Conservation (phyloP, 768 basidiomycete genomes). For the Mycena chlorophos region DNA sequence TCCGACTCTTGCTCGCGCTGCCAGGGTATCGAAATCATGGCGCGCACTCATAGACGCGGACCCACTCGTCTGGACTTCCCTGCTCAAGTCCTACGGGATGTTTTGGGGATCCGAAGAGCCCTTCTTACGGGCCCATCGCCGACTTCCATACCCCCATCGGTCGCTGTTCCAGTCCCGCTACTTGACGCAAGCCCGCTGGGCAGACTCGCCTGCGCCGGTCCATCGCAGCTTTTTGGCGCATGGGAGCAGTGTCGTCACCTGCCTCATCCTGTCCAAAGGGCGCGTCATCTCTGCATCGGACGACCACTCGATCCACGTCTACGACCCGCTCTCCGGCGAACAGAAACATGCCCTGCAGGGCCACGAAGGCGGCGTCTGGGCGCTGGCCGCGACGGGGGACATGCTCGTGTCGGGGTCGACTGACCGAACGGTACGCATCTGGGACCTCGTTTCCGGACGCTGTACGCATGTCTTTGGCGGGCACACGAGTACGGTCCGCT, state of each 20-base stretch:
- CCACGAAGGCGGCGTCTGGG: constrained; percentile 97
- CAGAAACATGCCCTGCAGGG: constrained; percentile 76
- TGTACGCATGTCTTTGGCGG: constrained; percentile 95
- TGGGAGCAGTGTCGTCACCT: constrained; percentile 90
- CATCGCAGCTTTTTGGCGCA: constrained; percentile 86
- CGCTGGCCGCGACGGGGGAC: constrained; percentile 85
- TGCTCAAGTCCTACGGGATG: constrained; percentile 53
- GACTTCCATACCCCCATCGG: constrained; percentile 86
- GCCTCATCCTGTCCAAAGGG: constrained; percentile 89
- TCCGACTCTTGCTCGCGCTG: constrained; percentile 78
- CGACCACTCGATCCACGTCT: constrained; percentile 95
- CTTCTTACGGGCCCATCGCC: constrained; percentile 48
- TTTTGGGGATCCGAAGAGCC: constrained; percentile 21
- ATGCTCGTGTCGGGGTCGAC: constrained; percentile 90
- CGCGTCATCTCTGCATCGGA: constrained; percentile 97
- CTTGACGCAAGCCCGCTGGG: constrained; percentile 79
- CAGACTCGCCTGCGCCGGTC: constrained; percentile 67
- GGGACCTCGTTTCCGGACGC: constrained; percentile 76
- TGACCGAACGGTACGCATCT: constrained; percentile 89
- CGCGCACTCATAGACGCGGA: constrained; percentile 89
- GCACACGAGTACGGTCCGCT: constrained; percentile 94
- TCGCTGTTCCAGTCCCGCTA: constrained; percentile 90
- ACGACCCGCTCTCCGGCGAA: constrained; percentile 81
- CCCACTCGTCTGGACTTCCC: constrained; percentile 84
- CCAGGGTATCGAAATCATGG: constrained; percentile 89